These are phyloP conservation scores for Sphaerobolus stellatus DNA, from an alignment of 1,284 basidiomycete species.

Conservation along the genomic window DNA sequence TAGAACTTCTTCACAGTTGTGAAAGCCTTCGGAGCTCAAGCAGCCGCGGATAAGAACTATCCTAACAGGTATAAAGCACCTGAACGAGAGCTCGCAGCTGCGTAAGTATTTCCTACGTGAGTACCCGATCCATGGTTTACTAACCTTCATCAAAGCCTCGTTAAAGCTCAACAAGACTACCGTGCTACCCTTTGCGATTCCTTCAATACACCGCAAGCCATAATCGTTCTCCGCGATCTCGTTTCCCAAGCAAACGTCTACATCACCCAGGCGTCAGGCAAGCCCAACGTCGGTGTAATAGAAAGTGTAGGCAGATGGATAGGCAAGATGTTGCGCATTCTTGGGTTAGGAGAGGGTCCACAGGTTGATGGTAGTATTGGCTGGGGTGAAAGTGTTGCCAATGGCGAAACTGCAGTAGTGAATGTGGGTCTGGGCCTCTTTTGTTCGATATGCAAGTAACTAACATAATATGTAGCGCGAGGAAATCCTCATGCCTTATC, in stretches of 20 bases:
- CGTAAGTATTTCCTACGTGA: conserved; percentile 42
- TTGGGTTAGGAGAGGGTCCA: conserved; percentile 88
- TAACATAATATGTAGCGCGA: conserved; percentile 58
- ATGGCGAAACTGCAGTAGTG: conserved; percentile 28
- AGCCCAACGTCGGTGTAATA: conserved; percentile 71
- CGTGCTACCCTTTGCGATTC: conserved; percentile 94
- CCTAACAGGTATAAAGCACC: conserved; percentile 61
- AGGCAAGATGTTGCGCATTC: conserved; percentile 89
- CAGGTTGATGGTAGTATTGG: conserved; percentile 52
- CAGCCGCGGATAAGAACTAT: conserved; percentile 44
- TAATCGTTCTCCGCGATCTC: conserved; percentile 78
- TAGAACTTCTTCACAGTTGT: conserved; percentile 94
- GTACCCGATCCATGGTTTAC: neutral
- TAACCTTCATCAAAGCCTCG: conserved; percentile 49
- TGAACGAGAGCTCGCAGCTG: conserved; percentile 64
- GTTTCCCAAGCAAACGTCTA: conserved; percentile 91
- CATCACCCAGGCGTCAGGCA: conserved; percentile 60
- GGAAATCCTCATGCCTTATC: conserved; percentile 86
- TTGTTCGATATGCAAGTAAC: conserved; percentile 5
- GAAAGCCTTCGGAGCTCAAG: conserved; percentile 68
- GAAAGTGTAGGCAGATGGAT: conserved; percentile 82
- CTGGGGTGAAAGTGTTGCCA: conserved; percentile 50
- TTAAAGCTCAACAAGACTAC: conserved; percentile 78
- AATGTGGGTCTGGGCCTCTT: conserved; percentile 52
- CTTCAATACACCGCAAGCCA: conserved; percentile 90